These are phyloP conservation scores for Boletus speciosus DNA, from an alignment of 768 basidiomycete genomes.

Conservation along the genomic window DNA sequence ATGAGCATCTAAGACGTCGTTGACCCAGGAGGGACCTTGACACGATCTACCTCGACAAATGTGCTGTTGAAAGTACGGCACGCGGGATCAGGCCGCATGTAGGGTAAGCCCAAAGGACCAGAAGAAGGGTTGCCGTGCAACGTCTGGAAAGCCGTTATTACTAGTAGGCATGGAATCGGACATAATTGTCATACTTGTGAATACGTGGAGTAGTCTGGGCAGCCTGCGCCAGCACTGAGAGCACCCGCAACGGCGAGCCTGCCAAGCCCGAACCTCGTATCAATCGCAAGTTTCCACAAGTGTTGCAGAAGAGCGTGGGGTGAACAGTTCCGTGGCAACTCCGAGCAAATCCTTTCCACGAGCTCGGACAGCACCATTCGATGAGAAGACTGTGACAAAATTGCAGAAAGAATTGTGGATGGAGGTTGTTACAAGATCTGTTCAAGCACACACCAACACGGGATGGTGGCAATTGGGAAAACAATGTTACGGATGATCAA, in stretches of 20 bases:
- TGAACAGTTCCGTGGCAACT: conserved; percentile 4
- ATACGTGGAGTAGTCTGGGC: conserved; percentile 61
- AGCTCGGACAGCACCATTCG: conserved; percentile 9
- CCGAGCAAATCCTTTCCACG: conserved; percentile 1
- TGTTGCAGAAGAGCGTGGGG: neutral
- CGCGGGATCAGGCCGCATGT: conserved; percentile 64
- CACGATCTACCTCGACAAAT: conserved; percentile 59
- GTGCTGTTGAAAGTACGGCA: conserved; percentile 77
- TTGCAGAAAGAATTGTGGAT: neutral
- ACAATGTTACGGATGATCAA: neutral
- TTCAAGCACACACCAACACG: neutral
- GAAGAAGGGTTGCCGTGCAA: conserved; percentile 59
- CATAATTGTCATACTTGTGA: conserved; percentile 42
- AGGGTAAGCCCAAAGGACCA: conserved; percentile 63
- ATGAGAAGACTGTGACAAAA: neutral
- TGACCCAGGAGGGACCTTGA: neutral
- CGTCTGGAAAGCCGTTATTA: conserved; percentile 31
- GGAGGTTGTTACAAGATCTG: neutral
- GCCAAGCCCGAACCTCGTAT: conserved; percentile 24
- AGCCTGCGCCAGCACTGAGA: conserved; percentile 33
- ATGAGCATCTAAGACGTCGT: neutral
- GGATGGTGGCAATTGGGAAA: neutral
- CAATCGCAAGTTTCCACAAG: conserved; percentile 9
- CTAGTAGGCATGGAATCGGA: neutral
- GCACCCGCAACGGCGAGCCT: conserved; percentile 20